Evolutionary conservation across 2,329 filamentous ascomycete genomes (phyloP), one percentile per base, ranked within the genome.

Genomic region (Phyllosticta ampelicida): DNA sequence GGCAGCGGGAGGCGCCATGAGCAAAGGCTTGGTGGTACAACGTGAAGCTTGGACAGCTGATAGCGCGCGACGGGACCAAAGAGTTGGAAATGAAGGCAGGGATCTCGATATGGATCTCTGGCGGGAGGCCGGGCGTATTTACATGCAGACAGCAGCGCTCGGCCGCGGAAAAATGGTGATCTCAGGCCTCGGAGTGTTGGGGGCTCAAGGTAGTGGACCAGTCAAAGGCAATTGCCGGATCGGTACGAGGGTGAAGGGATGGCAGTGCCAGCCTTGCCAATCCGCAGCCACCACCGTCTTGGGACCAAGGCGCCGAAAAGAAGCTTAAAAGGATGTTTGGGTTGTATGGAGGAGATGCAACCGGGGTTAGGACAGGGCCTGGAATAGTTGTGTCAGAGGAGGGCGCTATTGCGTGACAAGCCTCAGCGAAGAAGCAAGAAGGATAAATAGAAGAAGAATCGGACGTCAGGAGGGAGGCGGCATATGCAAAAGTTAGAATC

Each of bases 1-100:
- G 54, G 62, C 62, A 62, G 62, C 62, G 61, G 36, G 64, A 65
- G 61, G 67, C 65, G 57, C 53, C 57, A 59, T 55, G 56, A 48
- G 26, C 28, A 49, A 29, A 52, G 52, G 53, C 57, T 59, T 59
- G 13, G 30, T 21, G 51, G 26, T 36, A 48, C 23, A 44, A 51
- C 26, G 36, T 48, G 44, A 58, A 23, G 30, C 21, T 20, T 44
- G 55, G 28, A 48, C 21, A 48, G 20, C 23, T 21, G 23, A 20
- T 21, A n/a, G 36, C n/a, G 36, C n/a, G 36, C 13, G 36, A 44
- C 16, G 36, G 13, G 36, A 44, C 36, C 36, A 44, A 5, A 44
- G 36, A n/a, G 36, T n/a, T 16, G 16, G 36, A 44, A n/a, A 44
- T 11, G 36, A n/a, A 16, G n/a, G 13, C 36, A 44, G 36, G 36